These are phyloP conservation scores for Saturnispora zaruensis DNA, from an alignment of 805 yeast genomes.

Conservation along the genomic window DNA sequence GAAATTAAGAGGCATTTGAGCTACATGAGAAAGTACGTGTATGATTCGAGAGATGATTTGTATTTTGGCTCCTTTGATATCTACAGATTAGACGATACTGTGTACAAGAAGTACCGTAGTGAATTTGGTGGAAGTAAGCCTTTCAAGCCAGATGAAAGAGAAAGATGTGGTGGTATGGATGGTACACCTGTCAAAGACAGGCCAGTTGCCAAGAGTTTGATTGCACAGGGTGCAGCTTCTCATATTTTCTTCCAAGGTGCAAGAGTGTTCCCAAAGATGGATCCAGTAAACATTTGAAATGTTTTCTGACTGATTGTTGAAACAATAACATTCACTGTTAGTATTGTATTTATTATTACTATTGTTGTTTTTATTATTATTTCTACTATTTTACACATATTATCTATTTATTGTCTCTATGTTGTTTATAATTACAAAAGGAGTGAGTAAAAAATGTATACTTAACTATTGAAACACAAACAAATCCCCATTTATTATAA, in stretches of 20 bases:
- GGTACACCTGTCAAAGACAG: constrained; percentile 24
- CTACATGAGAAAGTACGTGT: constrained; percentile 48
- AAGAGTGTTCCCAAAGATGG: constrained; percentile 38
- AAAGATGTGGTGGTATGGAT: constrained; percentile 38
- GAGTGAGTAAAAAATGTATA: not conserved
- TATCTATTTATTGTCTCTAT: not conserved
- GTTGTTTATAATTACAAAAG: not conserved
- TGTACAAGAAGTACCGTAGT: constrained; percentile 40
- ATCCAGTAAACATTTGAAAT: constrained; percentile 12
- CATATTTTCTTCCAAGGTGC: constrained; percentile 63
- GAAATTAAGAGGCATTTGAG: constrained; percentile 48
- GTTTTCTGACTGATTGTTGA: not conserved
- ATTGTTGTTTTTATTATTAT: not conserved
- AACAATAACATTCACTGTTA: not conserved
- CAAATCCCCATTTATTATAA: constrained; percentile 9
- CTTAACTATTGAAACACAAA: constrained; percentile 17
- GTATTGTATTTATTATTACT: too few relatives aligned
- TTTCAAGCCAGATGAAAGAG: constrained; percentile 43
- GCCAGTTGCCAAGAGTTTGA: constrained; percentile 35
- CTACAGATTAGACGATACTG: constrained; percentile 41
- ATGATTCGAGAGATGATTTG: constrained; percentile 49
- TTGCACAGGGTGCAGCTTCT: constrained; percentile 61
- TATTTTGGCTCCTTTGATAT: constrained; percentile 56
- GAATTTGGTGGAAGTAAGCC: constrained; percentile 49
- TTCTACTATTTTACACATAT: not conserved